These are phyloP conservation scores for Xylaria palmicola DNA, from an alignment of 495 filamentous ascomycete genomes.

Conservation along the genomic window DNA sequence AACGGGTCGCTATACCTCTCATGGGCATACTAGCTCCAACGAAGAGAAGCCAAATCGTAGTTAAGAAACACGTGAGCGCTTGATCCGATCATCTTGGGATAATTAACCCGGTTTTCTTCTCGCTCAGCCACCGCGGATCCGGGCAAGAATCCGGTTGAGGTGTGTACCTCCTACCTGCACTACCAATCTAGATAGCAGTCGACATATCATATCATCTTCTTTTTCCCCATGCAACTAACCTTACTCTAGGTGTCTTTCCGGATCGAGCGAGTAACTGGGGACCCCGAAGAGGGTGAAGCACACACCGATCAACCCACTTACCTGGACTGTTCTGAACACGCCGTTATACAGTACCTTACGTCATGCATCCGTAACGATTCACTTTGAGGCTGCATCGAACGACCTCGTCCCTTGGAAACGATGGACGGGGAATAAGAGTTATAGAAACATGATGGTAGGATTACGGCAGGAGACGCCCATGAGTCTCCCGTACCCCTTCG, in stretches of 20 bases:
- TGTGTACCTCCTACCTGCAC: not conserved
- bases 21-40: too few species aligned
- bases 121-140: slow-evolving; percentile 16
- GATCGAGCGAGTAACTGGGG: not conserved
- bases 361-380: slow-evolving; percentile 4
- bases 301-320: not conserved
- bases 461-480: not conserved
- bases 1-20: too few species aligned
- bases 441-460: not conserved
- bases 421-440: not conserved
- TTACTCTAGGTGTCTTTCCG: not conserved
- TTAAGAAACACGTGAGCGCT: slow-evolving; percentile 16
- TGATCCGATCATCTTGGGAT: slow-evolving; percentile 1
- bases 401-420: not conserved
- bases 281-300: not conserved
- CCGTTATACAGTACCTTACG: not conserved
- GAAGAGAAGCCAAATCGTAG: slow-evolving; percentile 3
- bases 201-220: not conserved
- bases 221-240: not conserved
- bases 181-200: not conserved
- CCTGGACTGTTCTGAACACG: not conserved
- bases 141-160: slow-evolving; percentile 2
- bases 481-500: not conserved
- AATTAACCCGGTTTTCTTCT: not conserved
- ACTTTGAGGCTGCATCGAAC: not conserved